Evolutionary conservation across 176 grass and related monocot genomes (phyloP), one percentile per base, ranked within the genome.

Genomic region (Bonia amplexicaulis): DNA sequence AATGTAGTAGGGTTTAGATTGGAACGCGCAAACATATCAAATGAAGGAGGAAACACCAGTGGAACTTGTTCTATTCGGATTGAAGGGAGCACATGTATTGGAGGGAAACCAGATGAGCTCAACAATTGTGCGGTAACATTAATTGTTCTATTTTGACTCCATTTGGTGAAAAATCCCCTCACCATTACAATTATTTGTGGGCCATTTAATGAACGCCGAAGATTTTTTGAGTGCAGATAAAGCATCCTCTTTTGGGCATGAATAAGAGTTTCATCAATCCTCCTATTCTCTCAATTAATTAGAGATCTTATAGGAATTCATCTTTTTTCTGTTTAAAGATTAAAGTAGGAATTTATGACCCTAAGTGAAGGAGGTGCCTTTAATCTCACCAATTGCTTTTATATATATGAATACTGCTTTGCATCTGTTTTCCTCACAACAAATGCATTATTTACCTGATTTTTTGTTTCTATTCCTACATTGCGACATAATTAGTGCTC

Each of bases 291-390:
- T 52, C 19, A 8, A 8, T 68, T 54, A 45, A 12, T n/a, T 58
- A 64, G 20, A 41, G 44, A 35, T 35, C 2, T 70, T 73, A 13
- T 69, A 74, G 51, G 19, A 76, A 23, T 67, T 31, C 67, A 51
- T 53, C 13, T 27, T 62, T 41, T 16, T 76, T 16, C 59, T 55
- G 71, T 48, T 71, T 82, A 82, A 58, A 37, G 19, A 74, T 66
- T 87, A 75, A 74, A 46, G 23, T 80, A 44, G 16, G 69, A 44
- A 66, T 39, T 67, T 81, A 11, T 33, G 71, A 57, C 33, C 13
- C 22, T 12, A 12, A 44, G 35, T 26, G 47, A 73, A 73, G 16
- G 77, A 20, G 11, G 22, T 74, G 26, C 16, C 23, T 67, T 54
- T 15, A 25, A 25, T 76, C 12, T n/a, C 0, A 15, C 37, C n/a